Evolutionary conservation across 1,284 basidiomycete species (phyloP).

Genomic region (Laetiporus sulphureus): DNA sequence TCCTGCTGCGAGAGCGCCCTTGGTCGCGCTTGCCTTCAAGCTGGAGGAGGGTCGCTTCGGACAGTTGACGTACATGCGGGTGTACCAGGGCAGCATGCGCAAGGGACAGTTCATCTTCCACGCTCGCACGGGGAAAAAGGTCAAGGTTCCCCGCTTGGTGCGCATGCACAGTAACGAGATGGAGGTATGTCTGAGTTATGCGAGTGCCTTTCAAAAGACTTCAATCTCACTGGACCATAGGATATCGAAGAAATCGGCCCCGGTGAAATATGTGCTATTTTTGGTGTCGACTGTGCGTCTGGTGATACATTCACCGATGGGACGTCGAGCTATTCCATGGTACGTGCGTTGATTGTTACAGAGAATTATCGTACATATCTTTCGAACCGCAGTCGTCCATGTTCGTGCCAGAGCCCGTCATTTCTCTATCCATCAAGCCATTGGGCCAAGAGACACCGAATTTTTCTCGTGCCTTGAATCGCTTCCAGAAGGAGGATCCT

Average conservation of each 20-base stretch:
- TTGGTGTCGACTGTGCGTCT: conserved; percentile 97
- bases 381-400: conserved; percentile 74
- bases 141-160: conserved; percentile 96
- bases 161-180: conserved; percentile 99
- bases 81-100: conserved; percentile 93
- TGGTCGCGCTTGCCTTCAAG: conserved; percentile 97
- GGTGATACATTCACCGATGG: conserved; percentile 99
- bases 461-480: conserved; percentile 94
- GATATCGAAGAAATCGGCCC: conserved; percentile 69
- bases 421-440: conserved; percentile 91
- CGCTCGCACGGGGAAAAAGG: conserved; percentile 92
- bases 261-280: conserved; percentile 99
- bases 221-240: background rate
- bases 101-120: conserved; percentile 88
- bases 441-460: conserved; percentile 91
- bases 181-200: conserved; percentile 56
- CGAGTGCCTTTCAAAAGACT: background rate
- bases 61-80: conserved; percentile 98
- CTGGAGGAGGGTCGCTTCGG: conserved; percentile 97
- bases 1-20: conserved; percentile 79
- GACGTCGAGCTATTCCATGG: conserved; percentile 83
- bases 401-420: conserved; percentile 98
- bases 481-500: conserved; percentile 99
- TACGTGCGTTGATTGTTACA: conserved; percentile 27
- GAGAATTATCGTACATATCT: conserved; percentile 1